Base-by-base conservation (phyloP, 768 basidiomycete species). In the Pisolithus microcarpus region DNA sequence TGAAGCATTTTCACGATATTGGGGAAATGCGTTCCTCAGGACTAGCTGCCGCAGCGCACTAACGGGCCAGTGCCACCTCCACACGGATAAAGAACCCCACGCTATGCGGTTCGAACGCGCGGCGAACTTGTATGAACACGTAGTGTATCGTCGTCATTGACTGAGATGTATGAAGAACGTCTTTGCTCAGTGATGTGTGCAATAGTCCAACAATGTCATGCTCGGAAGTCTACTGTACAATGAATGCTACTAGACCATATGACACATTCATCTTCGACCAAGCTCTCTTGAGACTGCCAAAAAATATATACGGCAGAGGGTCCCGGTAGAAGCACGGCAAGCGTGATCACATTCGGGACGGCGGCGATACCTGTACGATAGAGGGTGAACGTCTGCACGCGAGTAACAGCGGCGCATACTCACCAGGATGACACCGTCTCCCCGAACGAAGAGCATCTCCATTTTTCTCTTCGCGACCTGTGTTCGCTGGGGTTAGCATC, bases 391-490 rank as follows among this genome's bases (percentile, higher is more conserved):
- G 19, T n/a, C 31, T 28, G 21, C 23, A 24, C 19, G 38, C 38
- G 39, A 31, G 43, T 39, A 3, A 43, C 47, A 19, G 34, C 18
- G 11, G 40, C 16, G 6, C 38, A 43, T 23, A 74, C 84, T 54
- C 55, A 96, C 95, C 65, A 98, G 72, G 56, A 98, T 97, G 18
- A 98, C 95, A 50, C 95, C 92, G 65, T 97, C 95, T 46, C 95
- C 95, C 66, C 96, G 76, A 1, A 99, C 94, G 62, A 97, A 99
- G 38, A 99, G 75, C 95, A 99, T 98, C 47, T 95, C 91, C 78
- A 94, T 83, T 67, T 90, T 92, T 61, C 95, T 77, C 70, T 92
- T 93, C 52, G 89, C 91, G 19, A 91, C 81, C 93, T 95, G 61
- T 16, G 38, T 8, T 16, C 46, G 24, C 21, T 60, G 42, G 44